Evolutionary conservation across 2,329 filamentous ascomycete genomes (phyloP).

Genomic region (Diaporthe sp.): DNA sequence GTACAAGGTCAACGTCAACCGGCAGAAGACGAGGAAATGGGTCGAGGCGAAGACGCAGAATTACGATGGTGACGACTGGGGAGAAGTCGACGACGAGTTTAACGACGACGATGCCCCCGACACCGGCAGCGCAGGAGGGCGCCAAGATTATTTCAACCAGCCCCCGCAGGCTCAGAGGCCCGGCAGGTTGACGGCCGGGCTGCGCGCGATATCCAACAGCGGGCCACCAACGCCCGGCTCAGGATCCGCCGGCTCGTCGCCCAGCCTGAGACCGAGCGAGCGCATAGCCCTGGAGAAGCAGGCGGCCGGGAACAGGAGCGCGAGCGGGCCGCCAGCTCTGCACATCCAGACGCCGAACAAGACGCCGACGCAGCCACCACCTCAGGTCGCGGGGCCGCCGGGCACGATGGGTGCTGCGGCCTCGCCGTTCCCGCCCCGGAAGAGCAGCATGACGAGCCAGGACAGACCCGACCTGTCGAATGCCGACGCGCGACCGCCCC

Average conservation of each 20-base stretch:
- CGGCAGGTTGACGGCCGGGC: slow-evolving; percentile 36
- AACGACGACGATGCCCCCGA: slow-evolving; percentile 69
- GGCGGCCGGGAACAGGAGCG: slow-evolving; percentile 42
- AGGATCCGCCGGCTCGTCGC: slow-evolving; percentile 36
- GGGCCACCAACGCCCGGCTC: slow-evolving; percentile 34
- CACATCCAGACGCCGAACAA: slow-evolving; percentile 44
- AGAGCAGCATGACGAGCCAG: slow-evolving; percentile 71
- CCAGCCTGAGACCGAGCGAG: slow-evolving; percentile 40
- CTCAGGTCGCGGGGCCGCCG: slow-evolving; percentile 25
- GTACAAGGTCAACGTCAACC: slow-evolving; percentile 89
- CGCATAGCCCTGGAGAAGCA: slow-evolving; percentile 41
- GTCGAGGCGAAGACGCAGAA: slow-evolving; percentile 87
- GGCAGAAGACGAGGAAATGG: slow-evolving; percentile 95
- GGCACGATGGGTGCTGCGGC: slow-evolving; percentile 44
- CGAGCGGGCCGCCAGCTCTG: slow-evolving; percentile 44
- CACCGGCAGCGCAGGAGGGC: slow-evolving; percentile 49
- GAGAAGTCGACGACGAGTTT: slow-evolving; percentile 75
- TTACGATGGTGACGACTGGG: slow-evolving; percentile 97
- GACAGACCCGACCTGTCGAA: slow-evolving; percentile 50
- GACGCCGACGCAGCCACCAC: slow-evolving; percentile 20
- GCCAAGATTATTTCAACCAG: slow-evolving; percentile 32
- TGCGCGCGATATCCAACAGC: slow-evolving; percentile 38
- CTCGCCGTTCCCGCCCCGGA: slow-evolving; percentile 69
- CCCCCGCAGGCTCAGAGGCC: slow-evolving; percentile 39
- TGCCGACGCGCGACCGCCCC: slow-evolving; percentile 35